phyloP scores from a whole-genome alignment of 306 rosid genomes.

The Prunus mira region DNA sequence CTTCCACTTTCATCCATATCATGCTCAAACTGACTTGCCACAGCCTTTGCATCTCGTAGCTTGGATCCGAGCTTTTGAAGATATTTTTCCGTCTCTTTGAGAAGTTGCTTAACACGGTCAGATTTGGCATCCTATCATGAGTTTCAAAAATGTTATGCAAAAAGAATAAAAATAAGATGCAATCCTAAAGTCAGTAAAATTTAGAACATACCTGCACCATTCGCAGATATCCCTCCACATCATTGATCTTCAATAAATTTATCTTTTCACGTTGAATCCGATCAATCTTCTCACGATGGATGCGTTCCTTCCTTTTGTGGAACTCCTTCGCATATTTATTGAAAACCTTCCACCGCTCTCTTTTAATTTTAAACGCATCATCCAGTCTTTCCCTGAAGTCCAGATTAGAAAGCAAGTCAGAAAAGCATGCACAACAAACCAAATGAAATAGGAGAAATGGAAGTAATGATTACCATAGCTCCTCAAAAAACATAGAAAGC shows the following conservation, averaged over 20 bases:
- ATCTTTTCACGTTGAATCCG: conserved; percentile 98
- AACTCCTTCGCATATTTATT: conserved; percentile 89
- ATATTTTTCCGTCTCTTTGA: conserved; percentile 95
- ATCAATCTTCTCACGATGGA: conserved; percentile 97
- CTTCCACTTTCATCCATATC: conserved; percentile 64
- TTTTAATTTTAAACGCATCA: conserved; percentile 81
- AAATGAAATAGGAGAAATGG: neutral
- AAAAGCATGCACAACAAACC: neutral
- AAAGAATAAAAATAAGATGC: conserved; percentile 1
- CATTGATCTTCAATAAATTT: conserved; percentile 94
- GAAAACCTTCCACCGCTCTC: conserved; percentile 93
- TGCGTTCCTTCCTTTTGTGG: conserved; percentile 94
- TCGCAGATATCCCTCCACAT: conserved; percentile 97
- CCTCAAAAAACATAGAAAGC: neutral
- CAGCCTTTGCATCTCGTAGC: conserved; percentile 78
- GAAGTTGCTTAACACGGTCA: conserved; percentile 98
- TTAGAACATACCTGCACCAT: conserved; percentile 86
- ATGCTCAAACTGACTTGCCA: conserved; percentile 58
- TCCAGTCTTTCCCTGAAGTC: conserved; percentile 85
- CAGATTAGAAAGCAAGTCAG: conserved; percentile 31
- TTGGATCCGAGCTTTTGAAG: conserved; percentile 98
- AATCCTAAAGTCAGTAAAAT: conserved; percentile 13
- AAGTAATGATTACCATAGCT: neutral
- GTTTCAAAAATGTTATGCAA: conserved; percentile 19
- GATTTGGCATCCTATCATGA: conserved; percentile 85